Evolutionary conservation across 2,329 filamentous ascomycete species (phyloP).

Genomic region (Pseudocercospora macadamiae): DNA sequence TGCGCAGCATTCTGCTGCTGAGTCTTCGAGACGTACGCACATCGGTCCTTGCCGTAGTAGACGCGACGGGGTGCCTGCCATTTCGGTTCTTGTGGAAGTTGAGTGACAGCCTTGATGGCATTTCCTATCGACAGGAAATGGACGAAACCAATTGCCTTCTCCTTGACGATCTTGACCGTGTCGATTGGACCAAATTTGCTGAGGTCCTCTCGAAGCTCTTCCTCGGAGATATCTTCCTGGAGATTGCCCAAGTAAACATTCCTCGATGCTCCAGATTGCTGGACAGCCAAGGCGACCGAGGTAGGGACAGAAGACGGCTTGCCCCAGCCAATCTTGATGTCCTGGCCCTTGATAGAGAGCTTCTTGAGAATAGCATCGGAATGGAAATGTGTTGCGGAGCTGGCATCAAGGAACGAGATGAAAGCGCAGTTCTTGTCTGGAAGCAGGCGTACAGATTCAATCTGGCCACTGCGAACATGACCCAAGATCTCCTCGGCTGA

Average conservation of each 20-base stretch:
- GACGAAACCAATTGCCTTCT: constrained; percentile 97
- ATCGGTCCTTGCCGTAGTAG: constrained; percentile 98
- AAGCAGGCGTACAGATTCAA: constrained; percentile 95
- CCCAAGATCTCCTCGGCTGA: constrained; percentile 94
- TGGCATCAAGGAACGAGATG: constrained; percentile 97
- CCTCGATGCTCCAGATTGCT: constrained; percentile 93
- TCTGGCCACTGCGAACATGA: constrained; percentile 95
- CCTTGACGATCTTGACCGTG: constrained; percentile 94
- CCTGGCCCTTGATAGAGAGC: constrained; percentile 95
- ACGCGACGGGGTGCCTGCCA: constrained; percentile 96
- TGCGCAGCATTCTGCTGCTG: constrained; percentile 99
- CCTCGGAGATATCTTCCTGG: constrained; percentile 84
- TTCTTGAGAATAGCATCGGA: constrained; percentile 99
- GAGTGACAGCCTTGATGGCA: constrained; percentile 95
- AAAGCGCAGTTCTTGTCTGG: constrained; percentile 99
- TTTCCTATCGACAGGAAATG: constrained; percentile 98
- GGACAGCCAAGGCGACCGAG: constrained; percentile 93
- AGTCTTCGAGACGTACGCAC: constrained; percentile 98
- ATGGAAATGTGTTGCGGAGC: constrained; percentile 97
- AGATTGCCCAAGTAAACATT: constrained; percentile 97
- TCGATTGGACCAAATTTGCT: constrained; percentile 97
- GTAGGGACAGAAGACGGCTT: constrained; percentile 98
- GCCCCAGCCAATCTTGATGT: constrained; percentile 99
- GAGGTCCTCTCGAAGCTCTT: constrained; percentile 90
- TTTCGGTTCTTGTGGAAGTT: constrained; percentile 92